Evolutionary conservation across 2,329 filamentous ascomycete species (phyloP), one percentile per base, ranked within the genome.

Genomic region (Stemphylium beticola): DNA sequence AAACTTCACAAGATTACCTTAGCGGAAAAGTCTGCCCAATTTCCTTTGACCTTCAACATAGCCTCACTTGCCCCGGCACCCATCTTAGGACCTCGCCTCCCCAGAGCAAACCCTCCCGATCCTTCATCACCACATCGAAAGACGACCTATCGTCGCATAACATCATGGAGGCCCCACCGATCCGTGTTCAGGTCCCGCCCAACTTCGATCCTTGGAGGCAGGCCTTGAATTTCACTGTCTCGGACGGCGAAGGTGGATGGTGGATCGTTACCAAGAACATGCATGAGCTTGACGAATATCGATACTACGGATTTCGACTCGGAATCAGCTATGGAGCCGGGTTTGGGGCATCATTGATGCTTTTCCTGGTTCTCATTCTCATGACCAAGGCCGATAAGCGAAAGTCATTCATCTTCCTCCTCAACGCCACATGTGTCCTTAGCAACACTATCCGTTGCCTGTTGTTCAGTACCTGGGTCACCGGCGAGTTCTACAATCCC

Each of bases 291-390:
- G 73, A 85, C 61, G 49, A 58, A 4, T 79, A 78, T 44, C 72
- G 80, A 49, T 71, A 77, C 53, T 82, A 83, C 67, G 78, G 78
- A 55, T 72, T 79, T 53, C 75, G 76, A 8, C 68, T 81, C 32
- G 79, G 75, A 69, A 85, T 90, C 78, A 88, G 87, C 75, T 91
- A 88, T 70, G 87, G 84, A 47, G 77, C 83, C 15, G 90, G 93
- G 71, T 80, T 92, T 46, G 91, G 91, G 26, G 85, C 88, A 20
- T 85, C 84, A 41, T 60, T 87, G 53, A 76, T 88, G 56, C 83
- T 92, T 66, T 78, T 93, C 15, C 62, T 88, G 38, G 79, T 89
- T 26, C 77, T 93, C 2, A 76, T 92, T 10, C 76, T 88, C 53
- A 81, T 93, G 72, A 92, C 90, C 0, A 84, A 85, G 17, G 72